Evolutionary conservation across 108 stramenopile genomes (phyloP).

Genomic region (Craspedostauros australis): DNA sequence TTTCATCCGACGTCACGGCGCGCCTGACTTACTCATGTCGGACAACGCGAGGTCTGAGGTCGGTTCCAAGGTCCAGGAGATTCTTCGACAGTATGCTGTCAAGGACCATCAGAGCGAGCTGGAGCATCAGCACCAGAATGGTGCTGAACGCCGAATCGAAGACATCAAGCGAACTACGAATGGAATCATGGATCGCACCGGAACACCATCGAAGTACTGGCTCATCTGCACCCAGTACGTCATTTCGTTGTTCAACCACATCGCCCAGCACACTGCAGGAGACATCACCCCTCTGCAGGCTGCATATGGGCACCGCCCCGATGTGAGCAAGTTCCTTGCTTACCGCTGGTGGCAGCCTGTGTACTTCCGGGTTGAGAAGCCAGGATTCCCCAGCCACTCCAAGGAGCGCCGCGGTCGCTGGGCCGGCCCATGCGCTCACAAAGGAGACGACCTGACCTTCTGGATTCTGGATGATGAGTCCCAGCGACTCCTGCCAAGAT

Average conservation of each 20-base stretch:
- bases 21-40: too few relatives aligned
- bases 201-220: conserved; percentile 13
- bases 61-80: too few relatives aligned
- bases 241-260: conserved; percentile 10
- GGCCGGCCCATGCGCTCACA: too few relatives aligned
- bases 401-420: too few relatives aligned
- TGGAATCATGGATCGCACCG: conserved; percentile 6
- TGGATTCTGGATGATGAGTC: too few relatives aligned
- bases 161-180: conserved; percentile 7
- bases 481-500: too few relatives aligned
- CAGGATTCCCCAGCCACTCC: too few relatives aligned
- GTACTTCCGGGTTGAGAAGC: conserved; percentile 4
- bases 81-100: not conserved
- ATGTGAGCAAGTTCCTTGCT: conserved; percentile 9
- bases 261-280: not conserved
- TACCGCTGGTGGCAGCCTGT: conserved; percentile 21
- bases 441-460: too few relatives aligned
- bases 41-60: too few relatives aligned
- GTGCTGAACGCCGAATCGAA: conserved; percentile 14
- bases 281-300: conserved; percentile 8
- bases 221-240: conserved; percentile 6
- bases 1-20: too few relatives aligned
- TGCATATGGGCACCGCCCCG: conserved; percentile 7
- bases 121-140: conserved; percentile 18
- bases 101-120: conserved; percentile 6